Conservation (phyloP, 1,284 basidiomycete genomes). For the Pseudozyma hubeiensis region DNA sequence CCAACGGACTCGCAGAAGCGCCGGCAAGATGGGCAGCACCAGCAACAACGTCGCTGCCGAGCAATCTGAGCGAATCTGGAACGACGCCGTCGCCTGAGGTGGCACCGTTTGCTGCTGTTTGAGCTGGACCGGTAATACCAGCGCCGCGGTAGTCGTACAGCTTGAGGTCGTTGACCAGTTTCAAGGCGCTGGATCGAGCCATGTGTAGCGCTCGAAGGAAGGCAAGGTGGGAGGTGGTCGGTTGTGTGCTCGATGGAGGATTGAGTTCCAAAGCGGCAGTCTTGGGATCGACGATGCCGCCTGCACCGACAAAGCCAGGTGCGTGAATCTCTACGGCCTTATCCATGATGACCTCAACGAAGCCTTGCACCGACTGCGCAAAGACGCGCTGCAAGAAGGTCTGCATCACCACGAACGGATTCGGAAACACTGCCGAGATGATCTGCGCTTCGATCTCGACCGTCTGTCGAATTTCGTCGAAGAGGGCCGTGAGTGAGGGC, state of each 20-base stretch:
- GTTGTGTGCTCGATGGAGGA: conserved; percentile 11
- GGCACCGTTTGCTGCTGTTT: conserved; percentile 9
- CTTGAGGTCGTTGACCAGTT: conserved; percentile 91
- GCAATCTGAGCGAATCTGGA: conserved; percentile 24
- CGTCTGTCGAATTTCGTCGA: conserved; percentile 87
- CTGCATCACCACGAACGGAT: conserved; percentile 97
- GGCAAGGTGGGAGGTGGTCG: conserved; percentile 73
- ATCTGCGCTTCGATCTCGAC: conserved; percentile 97
- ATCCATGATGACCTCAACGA: conserved; percentile 67
- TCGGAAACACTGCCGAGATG: conserved; percentile 97
- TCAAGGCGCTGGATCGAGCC: conserved; percentile 81
- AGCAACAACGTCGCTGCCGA: conserved; percentile 39
- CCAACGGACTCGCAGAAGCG: conserved; percentile 52
- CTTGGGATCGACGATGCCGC: conserved; percentile 32
- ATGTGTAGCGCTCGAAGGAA: conserved; percentile 92
- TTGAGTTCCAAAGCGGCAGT: conserved; percentile 37
- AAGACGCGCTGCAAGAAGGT: conserved; percentile 98
- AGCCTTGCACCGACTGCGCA: conserved; percentile 79
- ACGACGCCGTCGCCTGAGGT: conserved; percentile 8
- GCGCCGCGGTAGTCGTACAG: conserved; percentile 79
- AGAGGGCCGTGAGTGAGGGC: conserved; percentile 81
- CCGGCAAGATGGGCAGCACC: conserved; percentile 48
- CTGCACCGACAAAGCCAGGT: conserved; percentile 34
- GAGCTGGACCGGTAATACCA: conserved; percentile 49
- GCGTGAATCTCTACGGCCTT: conserved; percentile 58